Conservation (phyloP, 2,329 filamentous ascomycete species). For the Sarocladiaceae sp. region DNA sequence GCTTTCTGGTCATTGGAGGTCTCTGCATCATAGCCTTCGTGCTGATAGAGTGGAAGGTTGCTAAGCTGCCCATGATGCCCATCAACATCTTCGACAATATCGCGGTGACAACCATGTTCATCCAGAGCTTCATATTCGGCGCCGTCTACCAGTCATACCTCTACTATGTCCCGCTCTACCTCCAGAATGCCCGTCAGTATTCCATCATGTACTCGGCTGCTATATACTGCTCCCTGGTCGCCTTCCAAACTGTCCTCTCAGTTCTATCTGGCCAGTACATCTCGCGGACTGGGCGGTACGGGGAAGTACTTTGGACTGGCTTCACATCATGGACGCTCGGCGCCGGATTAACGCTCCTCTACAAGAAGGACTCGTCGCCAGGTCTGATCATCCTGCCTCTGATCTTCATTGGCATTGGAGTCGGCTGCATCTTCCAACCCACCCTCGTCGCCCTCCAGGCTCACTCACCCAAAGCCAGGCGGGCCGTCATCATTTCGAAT, state of each 20-base stretch:
- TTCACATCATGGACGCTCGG: too few relatives aligned
- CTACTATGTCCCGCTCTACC: conserved; percentile 57
- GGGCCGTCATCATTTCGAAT: too few relatives aligned
- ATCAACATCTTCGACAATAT: conserved; percentile 48
- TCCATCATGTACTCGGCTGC: conserved; percentile 39
- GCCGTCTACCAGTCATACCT: conserved; percentile 52
- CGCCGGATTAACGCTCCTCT: too few relatives aligned
- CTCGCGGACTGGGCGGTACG: too few relatives aligned
- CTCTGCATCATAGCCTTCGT: conserved; percentile 56
- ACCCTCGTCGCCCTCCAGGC: too few relatives aligned
- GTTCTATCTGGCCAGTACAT: conserved; percentile 51
- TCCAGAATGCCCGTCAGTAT: conserved; percentile 44
- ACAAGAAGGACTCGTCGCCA: too few relatives aligned
- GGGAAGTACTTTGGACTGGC: too few relatives aligned
- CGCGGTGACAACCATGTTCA: conserved; percentile 46
- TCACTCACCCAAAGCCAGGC: too few relatives aligned
- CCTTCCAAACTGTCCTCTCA: conserved; percentile 38
- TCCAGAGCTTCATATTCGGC: conserved; percentile 55
- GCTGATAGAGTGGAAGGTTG: conserved; percentile 62
- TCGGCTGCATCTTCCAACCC: too few relatives aligned
- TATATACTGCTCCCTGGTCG: conserved; percentile 43
- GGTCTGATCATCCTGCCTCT: too few relatives aligned
- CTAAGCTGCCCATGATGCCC: conserved; percentile 73
- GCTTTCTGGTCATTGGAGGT: conserved; percentile 63
- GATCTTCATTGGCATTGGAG: too few relatives aligned